Percentiles rank a stretch among this genome's conserved stretches.
phyloP scores from a whole-genome alignment of 164 flowering plant genomes.

The Amborella trichopoda region DNA sequence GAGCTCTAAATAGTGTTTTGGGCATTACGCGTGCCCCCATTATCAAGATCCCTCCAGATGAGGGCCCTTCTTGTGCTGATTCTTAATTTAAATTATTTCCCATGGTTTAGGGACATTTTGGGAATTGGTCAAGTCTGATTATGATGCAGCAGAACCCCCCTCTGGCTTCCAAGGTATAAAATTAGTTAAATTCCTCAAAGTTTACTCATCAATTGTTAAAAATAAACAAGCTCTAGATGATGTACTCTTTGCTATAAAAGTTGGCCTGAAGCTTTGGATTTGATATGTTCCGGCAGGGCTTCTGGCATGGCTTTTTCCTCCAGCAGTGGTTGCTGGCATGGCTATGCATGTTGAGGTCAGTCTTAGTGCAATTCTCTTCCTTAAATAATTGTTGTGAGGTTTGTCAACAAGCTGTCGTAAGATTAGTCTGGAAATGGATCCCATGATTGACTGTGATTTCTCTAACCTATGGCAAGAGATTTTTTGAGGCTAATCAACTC shows the following conservation, averaged over 20 bases:
- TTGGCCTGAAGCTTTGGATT: not conserved
- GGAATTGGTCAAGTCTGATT: constrained; percentile 52
- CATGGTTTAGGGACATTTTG: constrained; percentile 56
- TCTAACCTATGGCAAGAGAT: not conserved
- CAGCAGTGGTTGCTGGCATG: constrained; percentile 63
- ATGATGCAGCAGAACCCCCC: constrained; percentile 66
- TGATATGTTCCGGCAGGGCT: constrained; percentile 33
- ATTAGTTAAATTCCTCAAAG: not conserved
- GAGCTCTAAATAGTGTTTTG: not conserved
- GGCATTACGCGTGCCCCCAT: not conserved
- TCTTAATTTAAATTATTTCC: not conserved
- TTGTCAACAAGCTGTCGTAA: not conserved
- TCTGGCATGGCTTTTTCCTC: constrained; percentile 82
- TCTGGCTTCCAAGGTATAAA: constrained; percentile 72
- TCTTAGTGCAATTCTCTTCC: not conserved
- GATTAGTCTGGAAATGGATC: not conserved
- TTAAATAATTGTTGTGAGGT: not conserved
- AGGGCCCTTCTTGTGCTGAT: not conserved
- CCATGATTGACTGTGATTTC: not conserved
- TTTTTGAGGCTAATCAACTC: not conserved
- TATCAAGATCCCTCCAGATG: not conserved
- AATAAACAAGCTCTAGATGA: not conserved
- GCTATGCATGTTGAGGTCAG: constrained; percentile 64
- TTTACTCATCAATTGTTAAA: not conserved
- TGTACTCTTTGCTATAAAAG: not conserved